Conservation (phyloP, 2,329 filamentous ascomycete genomes). For the Clonostachys solani region DNA sequence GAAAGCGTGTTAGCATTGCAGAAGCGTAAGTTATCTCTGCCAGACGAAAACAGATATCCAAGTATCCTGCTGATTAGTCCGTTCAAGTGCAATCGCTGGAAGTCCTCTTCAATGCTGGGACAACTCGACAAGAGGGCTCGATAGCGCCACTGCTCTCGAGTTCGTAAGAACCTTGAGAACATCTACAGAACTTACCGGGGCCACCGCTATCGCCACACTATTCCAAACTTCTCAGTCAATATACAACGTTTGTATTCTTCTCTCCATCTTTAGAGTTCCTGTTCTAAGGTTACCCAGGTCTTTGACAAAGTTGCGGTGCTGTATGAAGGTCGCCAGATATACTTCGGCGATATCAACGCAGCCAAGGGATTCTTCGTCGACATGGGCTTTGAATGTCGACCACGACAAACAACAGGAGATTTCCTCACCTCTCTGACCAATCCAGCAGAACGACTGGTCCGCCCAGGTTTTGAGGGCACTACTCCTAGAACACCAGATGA, state of each 20-base stretch:
- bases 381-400: constrained; percentile 63
- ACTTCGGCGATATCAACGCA: constrained; percentile 53
- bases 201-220: constrained; percentile 42
- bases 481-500: constrained; percentile 32
- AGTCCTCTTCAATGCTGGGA: constrained; percentile 21
- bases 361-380: constrained; percentile 63
- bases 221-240: constrained; percentile 52
- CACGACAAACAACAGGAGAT: constrained; percentile 64
- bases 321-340: constrained; percentile 57
- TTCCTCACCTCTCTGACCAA: constrained; percentile 69
- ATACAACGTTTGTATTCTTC: constrained; percentile 49
- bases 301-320: constrained; percentile 63
- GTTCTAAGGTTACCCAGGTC: constrained; percentile 10
- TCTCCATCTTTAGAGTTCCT: constrained; percentile 29
- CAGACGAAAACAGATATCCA: too few species aligned
- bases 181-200: constrained; percentile 39
- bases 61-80: too few species aligned
- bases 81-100: too few species aligned
- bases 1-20: constrained; percentile 26
- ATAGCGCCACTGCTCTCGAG: constrained; percentile 47
- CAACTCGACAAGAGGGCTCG: constrained; percentile 47
- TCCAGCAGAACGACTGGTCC: constrained; percentile 48
- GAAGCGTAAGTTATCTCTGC: constrained; percentile 15
- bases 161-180: constrained; percentile 47
- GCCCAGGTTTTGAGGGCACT: constrained; percentile 43